phyloP scores from a whole-genome alignment of 108 stramenopile genomes.

The Epithemia pelagica region DNA sequence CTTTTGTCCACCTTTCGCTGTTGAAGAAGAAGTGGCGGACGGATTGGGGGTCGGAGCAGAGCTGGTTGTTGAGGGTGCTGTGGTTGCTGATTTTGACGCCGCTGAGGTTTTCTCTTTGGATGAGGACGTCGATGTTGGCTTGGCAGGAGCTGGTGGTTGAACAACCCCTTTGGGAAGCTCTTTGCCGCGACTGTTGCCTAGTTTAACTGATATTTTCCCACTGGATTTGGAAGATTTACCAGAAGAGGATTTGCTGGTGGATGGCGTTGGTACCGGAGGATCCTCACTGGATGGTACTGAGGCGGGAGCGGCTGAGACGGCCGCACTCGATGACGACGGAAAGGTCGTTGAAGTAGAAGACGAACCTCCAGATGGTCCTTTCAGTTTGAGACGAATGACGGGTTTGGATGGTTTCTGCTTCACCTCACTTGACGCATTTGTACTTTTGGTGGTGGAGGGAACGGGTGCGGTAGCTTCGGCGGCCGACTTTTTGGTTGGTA shows the following conservation, averaged over 20 bases:
- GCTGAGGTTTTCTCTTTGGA: not conserved
- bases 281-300: not conserved
- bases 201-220: conserved; percentile 17
- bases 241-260: conserved; percentile 1
- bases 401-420: not conserved
- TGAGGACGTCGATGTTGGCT: conserved; percentile 1
- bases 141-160: not conserved
- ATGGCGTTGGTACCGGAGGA: not conserved
- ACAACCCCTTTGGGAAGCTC: conserved; percentile 24
- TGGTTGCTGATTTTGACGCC: not conserved
- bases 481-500: conserved; percentile 9
- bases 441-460: not conserved
- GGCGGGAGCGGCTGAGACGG: not conserved
- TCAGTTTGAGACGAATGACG: not conserved
- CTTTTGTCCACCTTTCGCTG: conserved; percentile 12
- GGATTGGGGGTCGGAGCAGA: not conserved
- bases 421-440: not conserved
- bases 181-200: conserved; percentile 13
- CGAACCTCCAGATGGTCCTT: not conserved
- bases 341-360: not conserved
- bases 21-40: conserved; percentile 1
- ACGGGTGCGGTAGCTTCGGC: not conserved
- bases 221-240: conserved; percentile 15
- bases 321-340: not conserved
- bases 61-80: not conserved